Conservation (phyloP, 352 stramenopile species). For the Globisporangium rhizosaccharum region DNA sequence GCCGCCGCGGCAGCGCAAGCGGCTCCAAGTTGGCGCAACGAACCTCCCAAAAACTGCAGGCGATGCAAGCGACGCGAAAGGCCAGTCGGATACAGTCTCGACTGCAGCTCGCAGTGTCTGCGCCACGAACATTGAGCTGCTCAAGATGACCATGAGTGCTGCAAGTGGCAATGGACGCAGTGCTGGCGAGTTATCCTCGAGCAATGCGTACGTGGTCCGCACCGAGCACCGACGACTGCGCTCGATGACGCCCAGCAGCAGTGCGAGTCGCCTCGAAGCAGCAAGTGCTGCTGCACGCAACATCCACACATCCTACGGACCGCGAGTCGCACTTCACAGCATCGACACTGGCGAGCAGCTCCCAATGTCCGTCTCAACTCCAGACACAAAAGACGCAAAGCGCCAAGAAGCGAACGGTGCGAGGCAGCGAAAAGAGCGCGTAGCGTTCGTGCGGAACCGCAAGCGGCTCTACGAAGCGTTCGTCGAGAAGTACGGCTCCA, state of each 20-base stretch:
- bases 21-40: conserved; percentile 69
- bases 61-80: too few relatives aligned
- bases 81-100: conserved; percentile 2
- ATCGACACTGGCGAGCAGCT: too few relatives aligned
- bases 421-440: conserved; percentile 15
- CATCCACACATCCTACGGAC: background rate
- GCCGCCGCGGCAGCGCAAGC: conserved; percentile 48
- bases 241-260: conserved; percentile 14
- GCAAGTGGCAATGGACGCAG: conserved; percentile 2
- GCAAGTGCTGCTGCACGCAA: background rate
- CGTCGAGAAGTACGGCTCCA: conserved; percentile 69
- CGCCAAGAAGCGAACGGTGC: background rate
- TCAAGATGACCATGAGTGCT: conserved; percentile 30
- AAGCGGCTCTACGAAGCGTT: conserved; percentile 58
- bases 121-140: conserved; percentile 41
- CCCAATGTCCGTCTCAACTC: too few relatives aligned
- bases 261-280: conserved; percentile 7
- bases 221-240: conserved; percentile 9
- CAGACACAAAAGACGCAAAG: background rate
- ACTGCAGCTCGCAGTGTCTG: conserved; percentile 20
- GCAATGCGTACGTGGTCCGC: conserved; percentile 2
- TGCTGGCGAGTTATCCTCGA: background rate
- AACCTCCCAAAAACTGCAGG: conserved; percentile 36
- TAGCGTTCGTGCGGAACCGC: conserved; percentile 31
- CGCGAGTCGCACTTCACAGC: conserved; percentile 1